phyloP scores from a whole-genome alignment of 2,329 filamentous ascomycete species.

The Penicillium concentricum region DNA sequence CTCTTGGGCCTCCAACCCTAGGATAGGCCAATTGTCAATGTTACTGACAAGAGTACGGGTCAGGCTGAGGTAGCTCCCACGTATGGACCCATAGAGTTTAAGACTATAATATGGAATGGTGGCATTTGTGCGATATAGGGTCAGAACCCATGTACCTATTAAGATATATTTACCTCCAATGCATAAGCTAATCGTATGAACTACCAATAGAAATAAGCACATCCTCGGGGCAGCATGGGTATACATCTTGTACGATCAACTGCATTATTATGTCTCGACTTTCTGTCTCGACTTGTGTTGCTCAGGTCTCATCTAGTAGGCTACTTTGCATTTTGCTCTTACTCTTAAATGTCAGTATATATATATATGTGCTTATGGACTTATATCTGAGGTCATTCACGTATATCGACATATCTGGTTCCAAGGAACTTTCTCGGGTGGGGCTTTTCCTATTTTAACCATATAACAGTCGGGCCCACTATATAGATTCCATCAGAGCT shows the following conservation, averaged over 20 bases:
- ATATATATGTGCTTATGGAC: no score
- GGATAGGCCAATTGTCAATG: constrained; percentile 1
- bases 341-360: background rate
- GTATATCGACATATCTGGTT: background rate
- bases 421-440: background rate
- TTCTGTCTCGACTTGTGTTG: background rate
- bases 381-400: background rate
- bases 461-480: background rate
- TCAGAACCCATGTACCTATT: background rate
- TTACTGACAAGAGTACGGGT: constrained; percentile 1
- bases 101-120: background rate
- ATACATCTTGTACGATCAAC: background rate
- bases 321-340: no score
- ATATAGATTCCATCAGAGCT: background rate
- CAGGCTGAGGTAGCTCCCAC: constrained; percentile 5
- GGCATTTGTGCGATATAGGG: constrained; percentile 6
- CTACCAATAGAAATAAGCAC: constrained; percentile 4
- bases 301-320: background rate
- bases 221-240: background rate
- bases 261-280: background rate
- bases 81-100: background rate
- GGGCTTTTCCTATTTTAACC: background rate
- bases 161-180: background rate
- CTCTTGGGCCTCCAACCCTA: background rate
- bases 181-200: background rate